Evolutionary conservation across 305 asterid genomes (phyloP).

Genomic region (Fraxinus platypoda): DNA sequence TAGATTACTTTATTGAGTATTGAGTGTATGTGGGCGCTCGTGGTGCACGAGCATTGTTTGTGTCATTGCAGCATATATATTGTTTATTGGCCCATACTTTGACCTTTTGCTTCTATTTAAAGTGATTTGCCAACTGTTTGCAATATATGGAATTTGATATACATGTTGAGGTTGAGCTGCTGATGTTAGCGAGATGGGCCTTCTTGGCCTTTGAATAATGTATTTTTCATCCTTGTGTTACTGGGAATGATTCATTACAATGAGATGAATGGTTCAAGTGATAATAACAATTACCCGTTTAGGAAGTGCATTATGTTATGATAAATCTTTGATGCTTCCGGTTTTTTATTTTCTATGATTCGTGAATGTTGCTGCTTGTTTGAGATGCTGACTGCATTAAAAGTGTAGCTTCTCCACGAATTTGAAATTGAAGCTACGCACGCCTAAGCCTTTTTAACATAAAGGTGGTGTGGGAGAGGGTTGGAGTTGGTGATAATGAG

Average conservation of each 20-base stretch:
- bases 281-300: conserved; percentile 16
- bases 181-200: conserved; percentile 18
- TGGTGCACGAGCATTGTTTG: neutral
- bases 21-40: neutral
- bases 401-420: neutral
- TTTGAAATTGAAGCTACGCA: neutral
- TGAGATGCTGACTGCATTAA: neutral
- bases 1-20: neutral
- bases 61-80: neutral
- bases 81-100: conserved; percentile 1
- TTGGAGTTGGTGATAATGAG: neutral
- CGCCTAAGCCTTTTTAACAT: neutral
- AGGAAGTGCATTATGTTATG: neutral
- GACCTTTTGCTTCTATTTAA: conserved; percentile 14
- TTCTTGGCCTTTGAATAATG: conserved; percentile 19
- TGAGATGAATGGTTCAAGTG: conserved; percentile 10
- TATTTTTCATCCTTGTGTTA: neutral
- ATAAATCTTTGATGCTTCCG: neutral
- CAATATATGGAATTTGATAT: conserved; percentile 17
- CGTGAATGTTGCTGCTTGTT: neutral
- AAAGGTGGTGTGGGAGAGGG: neutral
- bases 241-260: neutral
- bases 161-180: conserved; percentile 19
- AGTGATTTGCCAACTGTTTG: conserved; percentile 17
- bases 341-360: conserved; percentile 2